Evolutionary conservation across 306 rosid genomes (phyloP), one percentile per base, ranked within the genome.

Genomic region (Arachis stenosperma): DNA sequence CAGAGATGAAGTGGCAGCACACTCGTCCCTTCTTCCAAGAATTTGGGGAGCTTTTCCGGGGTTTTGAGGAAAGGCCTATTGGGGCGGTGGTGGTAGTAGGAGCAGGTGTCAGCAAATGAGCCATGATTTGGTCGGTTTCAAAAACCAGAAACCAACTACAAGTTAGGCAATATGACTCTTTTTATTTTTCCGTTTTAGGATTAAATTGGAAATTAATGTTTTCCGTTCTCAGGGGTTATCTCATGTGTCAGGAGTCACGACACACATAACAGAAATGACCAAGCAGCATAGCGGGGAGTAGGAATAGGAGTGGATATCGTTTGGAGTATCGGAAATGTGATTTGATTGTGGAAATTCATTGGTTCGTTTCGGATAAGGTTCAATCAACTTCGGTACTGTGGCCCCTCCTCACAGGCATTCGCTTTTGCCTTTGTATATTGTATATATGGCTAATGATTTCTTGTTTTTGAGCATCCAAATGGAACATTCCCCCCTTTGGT

Each of bases 321-420:
- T 70, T 58, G 22, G 58, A 70, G 78, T 50, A 72, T 68, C 48
- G 61, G 15, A 37, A 65, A 73, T 39, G 39, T 36, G 67, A 68
- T 68, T 43, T 69, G 77, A 63, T 47, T 0, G 63, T 6, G 69
- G 62, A 66, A 67, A 51, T 40, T 67, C 73, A 90, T 90, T 93
- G 98, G 98, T 71, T 77, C 36, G 4, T 29, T 72, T 27, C 42
- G 8, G 98, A 93, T 93, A 93, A 91, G 94, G 86, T 64, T 77
- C 33, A 79, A 67, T 67, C 56, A 4, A 62, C 53, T 37, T 65
- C 74, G 15, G 9, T 9, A 70, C 2, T 37, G 89, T 89, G 98
- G 96, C 61, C 93, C 97, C 83, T 59, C 57, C 86, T 27, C 84
- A 50, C 81, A 13, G n/a, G 40, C 10, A 6, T 22, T 58, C 12